Conservation (phyloP, 2,329 filamentous ascomycete genomes). For the Ascochyta pisi region DNA sequence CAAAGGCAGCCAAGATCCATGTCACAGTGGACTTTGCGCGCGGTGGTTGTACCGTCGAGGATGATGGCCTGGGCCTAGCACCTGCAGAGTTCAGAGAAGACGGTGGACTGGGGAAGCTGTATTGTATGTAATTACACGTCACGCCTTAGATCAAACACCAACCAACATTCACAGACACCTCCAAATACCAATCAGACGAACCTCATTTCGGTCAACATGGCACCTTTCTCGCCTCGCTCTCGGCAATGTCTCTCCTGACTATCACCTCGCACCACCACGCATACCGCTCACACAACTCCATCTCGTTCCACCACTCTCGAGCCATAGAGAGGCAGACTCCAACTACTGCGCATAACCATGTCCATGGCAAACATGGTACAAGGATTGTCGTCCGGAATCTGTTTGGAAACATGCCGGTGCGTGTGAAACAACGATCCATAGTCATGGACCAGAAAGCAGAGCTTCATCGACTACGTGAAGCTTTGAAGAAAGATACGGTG, state of each 20-base stretch:
- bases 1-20: conserved; percentile 70
- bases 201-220: conserved; percentile 72
- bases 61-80: conserved; percentile 81
- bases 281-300: conserved; percentile 66
- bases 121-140: conserved; percentile 61
- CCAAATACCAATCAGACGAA: conserved; percentile 62
- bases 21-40: conserved; percentile 76
- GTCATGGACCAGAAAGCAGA: conserved; percentile 59
- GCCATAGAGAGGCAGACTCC: conserved; percentile 70
- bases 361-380: conserved; percentile 71
- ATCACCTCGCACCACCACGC: conserved; percentile 74
- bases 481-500: conserved; percentile 64
- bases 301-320: conserved; percentile 74
- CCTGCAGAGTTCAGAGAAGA: conserved; percentile 72
- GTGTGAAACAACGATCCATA: conserved; percentile 78
- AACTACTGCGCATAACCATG: conserved; percentile 63
- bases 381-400: conserved; percentile 77
- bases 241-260: conserved; percentile 75
- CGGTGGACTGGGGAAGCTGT: conserved; percentile 75
- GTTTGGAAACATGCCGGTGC: conserved; percentile 89
- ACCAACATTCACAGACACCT: conserved; percentile 69
- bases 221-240: conserved; percentile 77
- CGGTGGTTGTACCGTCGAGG: conserved; percentile 80
- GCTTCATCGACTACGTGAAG: conserved; percentile 69
- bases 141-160: conserved; percentile 8